Conservation (phyloP, 805 yeast species). For the Schwanniomyces sp. region DNA sequence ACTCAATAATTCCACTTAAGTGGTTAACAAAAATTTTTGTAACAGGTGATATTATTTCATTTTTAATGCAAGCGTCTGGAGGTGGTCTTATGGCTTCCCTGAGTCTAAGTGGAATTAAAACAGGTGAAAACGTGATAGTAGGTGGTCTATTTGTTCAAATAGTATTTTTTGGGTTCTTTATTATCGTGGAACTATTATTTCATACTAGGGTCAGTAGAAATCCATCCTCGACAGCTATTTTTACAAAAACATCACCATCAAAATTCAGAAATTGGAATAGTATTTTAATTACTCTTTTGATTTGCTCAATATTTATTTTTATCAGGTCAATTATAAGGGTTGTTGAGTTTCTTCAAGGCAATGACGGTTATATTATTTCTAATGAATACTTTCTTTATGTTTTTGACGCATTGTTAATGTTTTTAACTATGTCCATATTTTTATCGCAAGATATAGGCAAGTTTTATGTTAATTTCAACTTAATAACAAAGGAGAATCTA, state of each 20-base stretch:
- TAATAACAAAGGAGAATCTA: not conserved
- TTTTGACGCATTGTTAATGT: slow-evolving; percentile 28
- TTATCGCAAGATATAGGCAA: slow-evolving; percentile 1
- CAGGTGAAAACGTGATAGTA: slow-evolving; percentile 20
- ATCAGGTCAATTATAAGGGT: slow-evolving; percentile 31
- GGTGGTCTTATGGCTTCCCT: slow-evolving; percentile 26
- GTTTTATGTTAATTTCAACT: slow-evolving; percentile 1
- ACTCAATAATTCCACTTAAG: slow-evolving; percentile 16
- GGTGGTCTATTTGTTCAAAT: slow-evolving; percentile 31
- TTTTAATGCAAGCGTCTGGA: slow-evolving; percentile 28
- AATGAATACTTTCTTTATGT: slow-evolving; percentile 25
- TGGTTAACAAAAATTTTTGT: slow-evolving; percentile 26
- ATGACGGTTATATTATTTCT: slow-evolving; percentile 18
- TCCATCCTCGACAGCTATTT: not conserved
- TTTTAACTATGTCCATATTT: slow-evolving; percentile 6
- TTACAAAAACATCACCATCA: not conserved
- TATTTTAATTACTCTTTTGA: slow-evolving; percentile 4
- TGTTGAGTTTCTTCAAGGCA: slow-evolving; percentile 28
- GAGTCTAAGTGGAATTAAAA: not conserved
- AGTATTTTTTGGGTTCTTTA: slow-evolving; percentile 25
- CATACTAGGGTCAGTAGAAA: slow-evolving; percentile 3
- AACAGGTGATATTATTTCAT: slow-evolving; percentile 26
- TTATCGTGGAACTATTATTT: slow-evolving; percentile 14
- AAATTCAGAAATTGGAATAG: slow-evolving; percentile 7
- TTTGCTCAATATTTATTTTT: slow-evolving; percentile 17